Evolutionary conservation across 768 basidiomycete genomes (phyloP).

Genomic region (Dioszegia aurantiaca): DNA sequence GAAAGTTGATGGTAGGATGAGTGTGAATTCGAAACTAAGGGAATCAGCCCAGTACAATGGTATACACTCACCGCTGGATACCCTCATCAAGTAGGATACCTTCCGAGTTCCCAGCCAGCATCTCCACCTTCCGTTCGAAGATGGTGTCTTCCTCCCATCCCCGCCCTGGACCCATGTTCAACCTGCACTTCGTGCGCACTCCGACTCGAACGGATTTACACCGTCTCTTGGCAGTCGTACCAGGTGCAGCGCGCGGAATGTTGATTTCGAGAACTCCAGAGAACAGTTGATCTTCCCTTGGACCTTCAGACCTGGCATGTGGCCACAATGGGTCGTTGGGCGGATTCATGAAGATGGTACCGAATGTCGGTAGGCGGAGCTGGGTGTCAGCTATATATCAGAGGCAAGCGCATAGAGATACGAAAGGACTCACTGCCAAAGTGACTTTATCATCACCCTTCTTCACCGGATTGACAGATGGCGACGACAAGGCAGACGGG

Average conservation of each 20-base stretch:
- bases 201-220: constrained; percentile 28
- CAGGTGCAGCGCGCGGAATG: constrained; percentile 14
- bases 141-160: constrained; percentile 33
- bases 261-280: constrained; percentile 25
- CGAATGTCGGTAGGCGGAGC: constrained; percentile 19
- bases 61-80: constrained; percentile 24
- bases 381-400: not conserved
- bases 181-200: constrained; percentile 9
- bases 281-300: constrained; percentile 23
- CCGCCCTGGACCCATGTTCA: constrained; percentile 26
- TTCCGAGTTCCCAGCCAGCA: constrained; percentile 25
- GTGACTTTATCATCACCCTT: no score
- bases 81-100: constrained; percentile 44
- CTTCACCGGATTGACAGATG: no score
- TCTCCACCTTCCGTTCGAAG: constrained; percentile 35
- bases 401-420: no score
- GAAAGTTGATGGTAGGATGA: constrained; percentile 34
- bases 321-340: constrained; percentile 18
- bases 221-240: not conserved
- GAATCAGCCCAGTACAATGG: no score
- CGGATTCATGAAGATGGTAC: constrained; percentile 21
- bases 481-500: no score
- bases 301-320: constrained; percentile 6
- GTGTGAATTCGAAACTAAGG: constrained; percentile 28
- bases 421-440: no score